These are phyloP conservation scores for Haematococcus sp. DNA, from an alignment of 139 green algal species.

Conservation along the genomic window DNA sequence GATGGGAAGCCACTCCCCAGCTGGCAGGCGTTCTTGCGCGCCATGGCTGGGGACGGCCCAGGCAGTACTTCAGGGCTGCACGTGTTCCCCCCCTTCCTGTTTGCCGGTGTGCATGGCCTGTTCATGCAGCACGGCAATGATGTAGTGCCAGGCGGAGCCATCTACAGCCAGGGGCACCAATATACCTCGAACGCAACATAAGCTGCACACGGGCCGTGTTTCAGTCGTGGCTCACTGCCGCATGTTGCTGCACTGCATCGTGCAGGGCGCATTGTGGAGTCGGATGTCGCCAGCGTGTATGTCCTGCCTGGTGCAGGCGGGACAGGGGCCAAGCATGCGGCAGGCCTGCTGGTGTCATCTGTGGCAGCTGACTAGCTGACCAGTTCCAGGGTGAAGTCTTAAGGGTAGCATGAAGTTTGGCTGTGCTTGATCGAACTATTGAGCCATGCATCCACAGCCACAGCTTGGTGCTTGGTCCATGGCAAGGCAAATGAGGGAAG, in stretches of 20 bases:
- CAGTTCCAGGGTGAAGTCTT: not conserved
- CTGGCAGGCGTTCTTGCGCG: too few species aligned
- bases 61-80: too few species aligned
- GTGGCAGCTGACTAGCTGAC: not conserved
- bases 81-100: too few species aligned
- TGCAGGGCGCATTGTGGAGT: conserved; percentile 2
- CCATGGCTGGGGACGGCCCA: too few species aligned
- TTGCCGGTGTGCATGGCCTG: too few species aligned
- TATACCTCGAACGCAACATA: too few species aligned
- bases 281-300: not conserved
- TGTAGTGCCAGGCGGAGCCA: too few species aligned
- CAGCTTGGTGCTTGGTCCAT: not conserved
- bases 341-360: not conserved
- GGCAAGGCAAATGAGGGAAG: not conserved
- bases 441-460: not conserved
- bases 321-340: not conserved
- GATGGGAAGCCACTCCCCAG: too few species aligned
- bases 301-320: not conserved
- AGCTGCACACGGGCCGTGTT: too few species aligned
- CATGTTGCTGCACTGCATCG: not conserved
- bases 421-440: not conserved
- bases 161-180: too few species aligned
- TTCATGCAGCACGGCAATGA: too few species aligned
- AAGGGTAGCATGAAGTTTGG: not conserved
- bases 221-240: too few species aligned